Evolutionary conservation across 495 filamentous ascomycete species (phyloP).

Genomic region (Jackrogersella minutella): DNA sequence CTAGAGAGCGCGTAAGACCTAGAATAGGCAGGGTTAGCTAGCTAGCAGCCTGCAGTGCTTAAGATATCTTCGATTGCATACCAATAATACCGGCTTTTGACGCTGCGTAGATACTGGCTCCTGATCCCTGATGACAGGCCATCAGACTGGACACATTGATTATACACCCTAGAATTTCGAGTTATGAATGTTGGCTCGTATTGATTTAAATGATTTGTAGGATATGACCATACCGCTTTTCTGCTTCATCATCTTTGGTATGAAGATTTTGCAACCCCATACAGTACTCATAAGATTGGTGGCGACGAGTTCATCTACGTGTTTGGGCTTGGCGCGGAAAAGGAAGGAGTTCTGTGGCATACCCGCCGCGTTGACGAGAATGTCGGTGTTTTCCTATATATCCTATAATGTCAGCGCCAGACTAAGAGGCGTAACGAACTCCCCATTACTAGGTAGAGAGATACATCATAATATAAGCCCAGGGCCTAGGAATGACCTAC

Average conservation of each 20-base stretch:
- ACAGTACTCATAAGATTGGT: conserved; percentile 81
- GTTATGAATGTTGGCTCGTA: background rate
- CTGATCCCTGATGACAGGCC: conserved; percentile 66
- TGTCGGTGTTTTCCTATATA: conserved; percentile 49
- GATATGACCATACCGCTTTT: conserved; percentile 38
- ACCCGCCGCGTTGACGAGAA: conserved; percentile 82
- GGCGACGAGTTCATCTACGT: conserved; percentile 60
- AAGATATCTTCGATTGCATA: conserved; percentile 29
- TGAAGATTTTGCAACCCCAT: conserved; percentile 64
- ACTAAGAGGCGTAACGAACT: conserved; percentile 5
- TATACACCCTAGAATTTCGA: conserved; percentile 63
- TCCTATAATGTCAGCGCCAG: background rate
- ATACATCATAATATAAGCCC: background rate
- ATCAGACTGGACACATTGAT: conserved; percentile 83
- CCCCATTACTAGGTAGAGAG: background rate
- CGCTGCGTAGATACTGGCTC: conserved; percentile 77
- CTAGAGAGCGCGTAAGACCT: conserved; percentile 73
- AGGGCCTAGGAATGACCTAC: conserved; percentile 23
- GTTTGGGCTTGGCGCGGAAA: conserved; percentile 47
- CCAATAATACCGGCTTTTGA: conserved; percentile 82
- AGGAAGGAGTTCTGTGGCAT: conserved; percentile 68
- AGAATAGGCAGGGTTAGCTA: conserved; percentile 25
- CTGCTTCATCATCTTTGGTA: conserved; percentile 59
- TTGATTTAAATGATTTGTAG: background rate
- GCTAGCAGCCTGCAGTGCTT: conserved; percentile 4